Conservation (phyloP, 306 rosid species). For the Cucurbita moschata region DNA sequence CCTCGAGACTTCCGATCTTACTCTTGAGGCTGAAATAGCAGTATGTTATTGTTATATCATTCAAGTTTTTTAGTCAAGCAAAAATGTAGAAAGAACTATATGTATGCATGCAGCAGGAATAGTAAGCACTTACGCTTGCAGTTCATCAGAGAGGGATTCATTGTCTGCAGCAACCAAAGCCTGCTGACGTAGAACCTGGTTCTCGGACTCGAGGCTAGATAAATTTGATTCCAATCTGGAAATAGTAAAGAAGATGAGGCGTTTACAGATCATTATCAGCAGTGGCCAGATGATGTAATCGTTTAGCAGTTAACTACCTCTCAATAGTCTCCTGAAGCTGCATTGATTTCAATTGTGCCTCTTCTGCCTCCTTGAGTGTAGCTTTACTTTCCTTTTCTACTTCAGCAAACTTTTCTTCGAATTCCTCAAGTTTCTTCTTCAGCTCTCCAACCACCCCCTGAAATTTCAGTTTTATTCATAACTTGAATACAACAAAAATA, state of each 20-base stretch:
- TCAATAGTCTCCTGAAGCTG: constrained; percentile 68
- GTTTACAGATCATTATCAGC: constrained; percentile 12
- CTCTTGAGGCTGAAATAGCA: constrained; percentile 43
- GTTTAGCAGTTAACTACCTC: constrained; percentile 32
- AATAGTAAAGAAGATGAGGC: constrained; percentile 13
- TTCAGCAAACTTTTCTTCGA: constrained; percentile 36
- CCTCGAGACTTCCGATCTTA: constrained; percentile 44
- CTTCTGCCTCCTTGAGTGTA: constrained; percentile 61
- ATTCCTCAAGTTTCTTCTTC: constrained; percentile 43
- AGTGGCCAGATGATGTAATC: constrained; percentile 2
- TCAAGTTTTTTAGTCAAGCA: not conserved
- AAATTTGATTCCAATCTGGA: constrained; percentile 57
- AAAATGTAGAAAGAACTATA: not conserved
- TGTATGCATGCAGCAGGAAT: not conserved
- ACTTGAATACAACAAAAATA: not conserved
- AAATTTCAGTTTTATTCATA: constrained; percentile 5
- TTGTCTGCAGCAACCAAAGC: constrained; percentile 62
- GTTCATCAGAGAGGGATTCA: constrained; percentile 61
- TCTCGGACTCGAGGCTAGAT: constrained; percentile 76
- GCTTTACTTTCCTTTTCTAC: constrained; percentile 35
- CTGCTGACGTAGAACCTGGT: constrained; percentile 75
- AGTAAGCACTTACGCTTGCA: constrained; percentile 32
- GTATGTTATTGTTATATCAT: not conserved
- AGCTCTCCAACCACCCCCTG: constrained; percentile 48
- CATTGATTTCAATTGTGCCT: constrained; percentile 42